A percentile compares a stretch with the other conserved stretches of the same genome.
Conservation (phyloP, 2,329 filamentous ascomycete species). For the Ophiostoma montium region DNA sequence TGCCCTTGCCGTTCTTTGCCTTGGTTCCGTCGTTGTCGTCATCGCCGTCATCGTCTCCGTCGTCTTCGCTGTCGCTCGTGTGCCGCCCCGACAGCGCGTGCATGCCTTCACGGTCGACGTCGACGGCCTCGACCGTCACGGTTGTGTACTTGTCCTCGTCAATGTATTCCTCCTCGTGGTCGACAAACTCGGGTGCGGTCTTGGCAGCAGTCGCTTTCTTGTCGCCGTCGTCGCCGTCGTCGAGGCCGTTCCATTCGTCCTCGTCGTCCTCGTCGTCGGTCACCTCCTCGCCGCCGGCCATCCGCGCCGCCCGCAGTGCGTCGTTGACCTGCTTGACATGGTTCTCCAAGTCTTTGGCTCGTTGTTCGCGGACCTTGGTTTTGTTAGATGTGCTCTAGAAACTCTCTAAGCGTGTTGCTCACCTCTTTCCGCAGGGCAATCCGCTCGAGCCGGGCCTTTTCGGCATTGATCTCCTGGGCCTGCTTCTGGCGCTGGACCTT, state of each 20-base stretch:
- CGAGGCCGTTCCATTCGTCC: conserved; percentile 46
- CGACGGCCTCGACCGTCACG: conserved; percentile 83
- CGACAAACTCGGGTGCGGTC: conserved; percentile 36
- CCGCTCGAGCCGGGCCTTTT: conserved; percentile 64
- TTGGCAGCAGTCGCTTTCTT: conserved; percentile 7
- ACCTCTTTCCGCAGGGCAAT: conserved; percentile 60
- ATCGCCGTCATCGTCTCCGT: conserved; percentile 24
- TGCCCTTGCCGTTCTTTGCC: conserved; percentile 16
- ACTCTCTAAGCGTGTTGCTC: no score
- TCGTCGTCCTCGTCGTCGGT: conserved; percentile 35
- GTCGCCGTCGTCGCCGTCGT: conserved; percentile 33
- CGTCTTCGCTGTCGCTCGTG: conserved; percentile 16
- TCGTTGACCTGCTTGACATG: conserved; percentile 67
- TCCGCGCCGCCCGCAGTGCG: conserved; percentile 49
- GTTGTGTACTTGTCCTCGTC: conserved; percentile 95
- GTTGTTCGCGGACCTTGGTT: conserved; percentile 68
- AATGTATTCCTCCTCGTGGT: conserved; percentile 85
- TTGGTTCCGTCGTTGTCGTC: conserved; percentile 20
- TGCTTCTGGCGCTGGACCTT: conserved; percentile 74
- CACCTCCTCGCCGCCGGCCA: conserved; percentile 27
- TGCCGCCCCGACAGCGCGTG: conserved; percentile 32
- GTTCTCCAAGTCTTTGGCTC: conserved; percentile 65
- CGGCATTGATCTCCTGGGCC: conserved; percentile 68
- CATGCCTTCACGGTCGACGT: conserved; percentile 60
- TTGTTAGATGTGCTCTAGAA: no score